Conservation (phyloP, 2,329 filamentous ascomycete genomes). For the Plenodomus biglobosus region DNA sequence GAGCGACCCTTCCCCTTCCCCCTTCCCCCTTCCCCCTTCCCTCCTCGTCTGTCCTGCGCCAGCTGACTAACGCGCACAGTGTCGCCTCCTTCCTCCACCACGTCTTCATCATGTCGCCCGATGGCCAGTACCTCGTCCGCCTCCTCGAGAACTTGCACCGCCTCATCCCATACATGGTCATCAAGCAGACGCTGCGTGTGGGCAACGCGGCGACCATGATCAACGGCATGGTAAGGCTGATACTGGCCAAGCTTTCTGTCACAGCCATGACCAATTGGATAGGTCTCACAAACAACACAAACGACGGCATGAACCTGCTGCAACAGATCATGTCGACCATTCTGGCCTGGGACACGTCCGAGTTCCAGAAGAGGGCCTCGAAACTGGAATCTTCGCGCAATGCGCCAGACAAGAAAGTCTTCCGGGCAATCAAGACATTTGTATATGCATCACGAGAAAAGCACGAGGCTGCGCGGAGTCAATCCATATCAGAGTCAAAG, state of each 20-base stretch:
- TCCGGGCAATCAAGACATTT: slow-evolving; percentile 63
- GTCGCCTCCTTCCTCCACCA: slow-evolving; percentile 74
- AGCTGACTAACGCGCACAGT: slow-evolving; percentile 45
- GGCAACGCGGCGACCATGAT: slow-evolving; percentile 84
- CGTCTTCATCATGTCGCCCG: slow-evolving; percentile 70
- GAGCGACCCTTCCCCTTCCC: slow-evolving; percentile 35
- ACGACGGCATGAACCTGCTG: slow-evolving; percentile 79
- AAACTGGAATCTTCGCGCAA: slow-evolving; percentile 66
- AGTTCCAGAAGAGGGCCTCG: slow-evolving; percentile 66
- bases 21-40: too few species aligned
- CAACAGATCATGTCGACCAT: slow-evolving; percentile 76
- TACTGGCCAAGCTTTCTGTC: slow-evolving; percentile 77
- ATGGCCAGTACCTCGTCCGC: slow-evolving; percentile 72
- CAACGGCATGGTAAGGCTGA: slow-evolving; percentile 68
- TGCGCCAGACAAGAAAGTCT: slow-evolving; percentile 61
- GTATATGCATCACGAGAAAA: slow-evolving; percentile 55
- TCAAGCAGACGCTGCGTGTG: slow-evolving; percentile 72
- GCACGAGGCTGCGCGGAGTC: slow-evolving; percentile 61
- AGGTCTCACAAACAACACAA: slow-evolving; percentile 67
- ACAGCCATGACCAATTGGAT: slow-evolving; percentile 77
- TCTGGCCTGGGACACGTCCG: slow-evolving; percentile 69
- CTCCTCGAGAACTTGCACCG: slow-evolving; percentile 70
- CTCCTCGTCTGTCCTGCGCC: too few species aligned
- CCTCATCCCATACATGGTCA: slow-evolving; percentile 69
- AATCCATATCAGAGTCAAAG: slow-evolving; percentile 55